A percentile compares a stretch with the other conserved stretches of the same genome.
These are phyloP conservation scores for Tricladium varicosporioides DNA, from an alignment of 2,329 filamentous ascomycete species.

Conservation along the genomic window DNA sequence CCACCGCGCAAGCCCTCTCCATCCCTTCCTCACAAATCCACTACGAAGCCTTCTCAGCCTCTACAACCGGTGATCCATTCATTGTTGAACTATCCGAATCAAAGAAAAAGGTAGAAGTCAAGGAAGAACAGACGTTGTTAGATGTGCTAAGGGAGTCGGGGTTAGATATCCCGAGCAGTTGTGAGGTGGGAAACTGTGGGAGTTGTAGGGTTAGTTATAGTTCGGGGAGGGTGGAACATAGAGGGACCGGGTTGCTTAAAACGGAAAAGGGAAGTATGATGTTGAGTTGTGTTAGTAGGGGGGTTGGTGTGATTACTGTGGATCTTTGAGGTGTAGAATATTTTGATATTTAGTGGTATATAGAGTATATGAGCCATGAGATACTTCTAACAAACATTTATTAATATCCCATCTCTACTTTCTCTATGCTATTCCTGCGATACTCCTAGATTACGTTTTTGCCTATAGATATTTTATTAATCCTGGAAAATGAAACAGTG, in stretches of 20 bases:
- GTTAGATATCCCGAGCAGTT: conserved; percentile 39
- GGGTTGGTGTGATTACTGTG: conserved; percentile 18
- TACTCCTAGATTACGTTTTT: too few relatives aligned
- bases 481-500: too few relatives aligned
- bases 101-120: conserved; percentile 41
- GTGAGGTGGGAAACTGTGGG: conserved; percentile 43
- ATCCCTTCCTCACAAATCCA: conserved; percentile 52
- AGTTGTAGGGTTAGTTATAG: conserved; percentile 40
- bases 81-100: conserved; percentile 49
- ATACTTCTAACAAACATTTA: too few relatives aligned
- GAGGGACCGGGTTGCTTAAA: conserved; percentile 36
- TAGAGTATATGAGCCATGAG: too few relatives aligned
- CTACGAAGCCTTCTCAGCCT: conserved; percentile 56
- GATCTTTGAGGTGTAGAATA: conserved; percentile 1
- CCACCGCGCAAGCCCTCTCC: conserved; percentile 39
- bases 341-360: too few relatives aligned
- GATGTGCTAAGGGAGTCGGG: conserved; percentile 40
- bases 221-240: conserved; percentile 37
- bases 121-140: conserved; percentile 40
- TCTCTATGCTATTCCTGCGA: too few relatives aligned
- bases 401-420: too few relatives aligned
- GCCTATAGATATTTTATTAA: too few relatives aligned
- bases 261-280: conserved; percentile 32
- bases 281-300: conserved; percentile 22
- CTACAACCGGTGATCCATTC: conserved; percentile 56